Base-by-base conservation (phyloP, 2,329 filamentous ascomycete species). In the Niveomyces coronatus region DNA sequence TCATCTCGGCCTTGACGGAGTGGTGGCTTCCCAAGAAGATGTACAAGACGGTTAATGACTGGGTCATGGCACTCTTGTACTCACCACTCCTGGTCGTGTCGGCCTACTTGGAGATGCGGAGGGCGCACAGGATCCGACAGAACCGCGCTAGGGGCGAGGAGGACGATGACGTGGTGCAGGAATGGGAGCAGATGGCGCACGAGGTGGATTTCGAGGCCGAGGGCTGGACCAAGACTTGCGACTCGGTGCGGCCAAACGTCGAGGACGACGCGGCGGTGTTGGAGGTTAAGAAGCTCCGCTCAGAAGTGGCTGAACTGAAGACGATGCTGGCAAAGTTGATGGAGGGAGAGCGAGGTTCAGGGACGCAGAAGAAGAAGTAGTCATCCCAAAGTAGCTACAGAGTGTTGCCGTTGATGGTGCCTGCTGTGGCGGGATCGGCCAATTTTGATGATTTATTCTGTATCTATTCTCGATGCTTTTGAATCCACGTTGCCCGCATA, bases 91-190 rank as follows among this genome's bases (percentile, higher is more conserved):
- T 98, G 0, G 53, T 94, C 8, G 62, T 89, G 9, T 86, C 86
- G 0, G 87, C 88, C 0, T 74, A 71, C 44, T 67, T 82, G 34
- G 85, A 91, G 59, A 76, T 70, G 10, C 68, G 70, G 10, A 70
- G 71, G 6, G 85, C 85, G 1, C 65, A 68, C 24, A 67, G 66
- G 3, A 85, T 95, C 30, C 70, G 69, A 17, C 68, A 66, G 39
- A 96, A 96, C 56, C 71, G 91, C 1, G 72, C 71, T 13, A 66
- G 83, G 13, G 86, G 88, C 27, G 88, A 95, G 48, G 82, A 82
- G 3, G 91, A 98, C 47, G 91, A 98, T 49, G 87, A 95, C 47
- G 77, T 77, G 1, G 63, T 82, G 8, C 83, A 96, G 53, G 89
- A 95, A 56, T 98, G 91, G 91, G 91, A 98, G 62, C 82, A 94